Conservation (phyloP, 139 green algal genomes). For the Closterium sp. region DNA sequence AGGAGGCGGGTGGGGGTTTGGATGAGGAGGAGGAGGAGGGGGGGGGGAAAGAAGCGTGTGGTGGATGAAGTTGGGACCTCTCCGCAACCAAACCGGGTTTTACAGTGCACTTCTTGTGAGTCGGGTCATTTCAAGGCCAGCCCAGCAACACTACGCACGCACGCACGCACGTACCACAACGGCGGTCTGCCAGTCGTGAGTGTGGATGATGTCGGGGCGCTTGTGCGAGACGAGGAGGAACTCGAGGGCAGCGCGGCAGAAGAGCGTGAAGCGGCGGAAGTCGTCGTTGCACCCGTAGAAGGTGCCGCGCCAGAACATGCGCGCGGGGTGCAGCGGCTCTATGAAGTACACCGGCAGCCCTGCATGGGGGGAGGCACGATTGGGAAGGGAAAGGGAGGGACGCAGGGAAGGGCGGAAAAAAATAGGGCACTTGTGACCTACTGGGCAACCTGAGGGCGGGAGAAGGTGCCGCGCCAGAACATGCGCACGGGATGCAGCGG, state of each 20-base stretch:
- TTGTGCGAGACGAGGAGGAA: constrained; percentile 76
- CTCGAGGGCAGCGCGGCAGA: constrained; percentile 78
- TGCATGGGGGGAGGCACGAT: not conserved
- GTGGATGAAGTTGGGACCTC: too few species aligned
- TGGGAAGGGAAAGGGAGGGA: too few species aligned
- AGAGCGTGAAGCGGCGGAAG: constrained; percentile 61
- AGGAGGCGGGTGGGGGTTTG: too few species aligned
- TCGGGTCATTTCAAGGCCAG: not conserved
- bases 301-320: constrained; percentile 50
- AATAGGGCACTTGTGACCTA: too few species aligned
- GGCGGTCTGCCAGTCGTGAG: constrained; percentile 88
- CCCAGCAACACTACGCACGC: not conserved
- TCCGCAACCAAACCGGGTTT: too few species aligned
- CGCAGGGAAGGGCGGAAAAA: too few species aligned
- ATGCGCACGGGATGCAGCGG: constrained; percentile 53
- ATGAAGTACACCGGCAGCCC: constrained; percentile 65
- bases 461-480: constrained; percentile 53
- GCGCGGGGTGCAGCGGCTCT: constrained; percentile 53
- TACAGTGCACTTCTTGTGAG: too few species aligned
- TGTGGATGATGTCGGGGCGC: constrained; percentile 88
- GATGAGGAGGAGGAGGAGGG: too few species aligned
- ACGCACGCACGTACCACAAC: constrained; percentile 49
- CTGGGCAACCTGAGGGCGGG: too few species aligned
- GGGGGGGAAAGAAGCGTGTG: too few species aligned
- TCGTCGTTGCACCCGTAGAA: constrained; percentile 60